Percentiles rank a stretch among this genome's conserved stretches.
Conservation (phyloP, 129 eudicot species). For the Kitagawia praeruptora region DNA sequence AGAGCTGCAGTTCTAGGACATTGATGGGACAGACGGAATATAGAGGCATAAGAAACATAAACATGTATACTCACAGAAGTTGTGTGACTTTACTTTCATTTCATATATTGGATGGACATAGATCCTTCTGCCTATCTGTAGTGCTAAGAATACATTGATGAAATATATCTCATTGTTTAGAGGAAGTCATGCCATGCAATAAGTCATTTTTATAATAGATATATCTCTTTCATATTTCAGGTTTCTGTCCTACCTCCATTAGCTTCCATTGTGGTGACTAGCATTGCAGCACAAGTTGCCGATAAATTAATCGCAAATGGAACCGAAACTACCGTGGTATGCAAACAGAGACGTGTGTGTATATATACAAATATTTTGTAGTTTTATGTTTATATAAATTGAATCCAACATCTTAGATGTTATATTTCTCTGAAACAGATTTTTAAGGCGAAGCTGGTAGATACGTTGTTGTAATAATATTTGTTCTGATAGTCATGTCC, state of each 20-base stretch:
- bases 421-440: background rate
- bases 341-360: conserved; percentile 14
- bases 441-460: background rate
- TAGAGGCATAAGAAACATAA: background rate
- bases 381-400: background rate
- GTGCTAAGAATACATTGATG: background rate
- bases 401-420: conserved; percentile 2
- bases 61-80: background rate
- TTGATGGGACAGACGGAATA: background rate
- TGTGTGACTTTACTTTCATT: background rate
- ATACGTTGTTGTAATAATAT: background rate
- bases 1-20: background rate
- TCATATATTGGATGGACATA: background rate
- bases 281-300: conserved; percentile 85
- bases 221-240: conserved; percentile 31
- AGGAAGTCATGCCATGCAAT: background rate
- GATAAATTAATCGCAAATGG: conserved; percentile 76
- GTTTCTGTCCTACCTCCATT: conserved; percentile 95
- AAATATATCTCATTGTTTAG: background rate
- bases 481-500: background rate
- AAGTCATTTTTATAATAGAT: background rate
- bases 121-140: background rate
- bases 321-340: conserved; percentile 75
- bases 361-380: background rate
- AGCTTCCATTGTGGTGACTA: conserved; percentile 74